Evolutionary conservation across 495 filamentous ascomycete species (phyloP), one percentile per base, ranked within the genome.

Genomic region (Talaromyces adpressus): DNA sequence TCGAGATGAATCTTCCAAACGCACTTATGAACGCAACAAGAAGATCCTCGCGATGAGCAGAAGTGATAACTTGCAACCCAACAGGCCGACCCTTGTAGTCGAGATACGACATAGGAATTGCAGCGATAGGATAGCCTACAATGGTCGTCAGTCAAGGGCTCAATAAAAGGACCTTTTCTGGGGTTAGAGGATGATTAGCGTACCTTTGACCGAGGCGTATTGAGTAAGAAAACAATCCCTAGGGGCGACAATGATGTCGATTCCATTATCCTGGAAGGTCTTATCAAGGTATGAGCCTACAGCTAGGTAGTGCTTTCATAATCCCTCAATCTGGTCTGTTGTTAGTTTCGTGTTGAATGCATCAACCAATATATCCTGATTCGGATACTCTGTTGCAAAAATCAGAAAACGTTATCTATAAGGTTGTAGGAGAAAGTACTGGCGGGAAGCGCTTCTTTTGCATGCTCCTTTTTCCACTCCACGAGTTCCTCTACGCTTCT

Each of bases 11-110:
- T 6, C 11, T 51, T 60, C 71, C 68, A 63, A 65, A 73, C 7
- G 70, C 71, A 59, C 70, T 70, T 68, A 72, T 70, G 9, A 72
- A 64, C 59, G 64, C 64, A 30, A 73, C 45, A 32, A 73, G 52
- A 5, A 64, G 51, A 16, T 57, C 62, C 20, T 73, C 71, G 25
- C 70, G 63, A 18, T 64, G 52, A 45, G 45, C 58, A 7, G 56
- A 39, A 12, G 70, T 62, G 11, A 66, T 61, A 58, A 64, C 67
- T 32, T 65, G 58, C 18, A 73, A 57, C 11, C 66, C 66, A 63
- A 72, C 62, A 7, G 71, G 66, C n/a, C 70, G 62, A 8, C 64
- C 66, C 57, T 72, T 73, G 60, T 65, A 69, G n/a, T 73, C 64
- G 12, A 73, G 45, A 51, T 69, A 69, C 4, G 45, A 51, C 20